Percentiles rank a stretch among this genome's conserved stretches.
Conservation (phyloP, 208 protist species). For the Paratrypanosoma confusum region DNA sequence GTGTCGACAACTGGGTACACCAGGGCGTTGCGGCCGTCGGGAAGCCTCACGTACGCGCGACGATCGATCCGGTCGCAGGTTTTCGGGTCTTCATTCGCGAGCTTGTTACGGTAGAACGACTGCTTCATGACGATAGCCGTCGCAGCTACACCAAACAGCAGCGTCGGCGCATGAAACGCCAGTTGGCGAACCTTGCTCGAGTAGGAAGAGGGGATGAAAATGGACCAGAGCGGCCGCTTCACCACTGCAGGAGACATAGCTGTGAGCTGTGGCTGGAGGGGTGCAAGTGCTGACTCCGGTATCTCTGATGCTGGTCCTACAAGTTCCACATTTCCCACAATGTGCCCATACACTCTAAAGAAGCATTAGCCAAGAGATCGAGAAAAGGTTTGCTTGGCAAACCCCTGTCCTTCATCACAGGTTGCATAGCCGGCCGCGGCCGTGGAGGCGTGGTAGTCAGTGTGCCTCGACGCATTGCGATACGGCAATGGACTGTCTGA, state of each 20-base stretch:
- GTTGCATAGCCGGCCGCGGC: too few relatives aligned
- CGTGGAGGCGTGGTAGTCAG: too few relatives aligned
- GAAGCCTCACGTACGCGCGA: constrained; percentile 81
- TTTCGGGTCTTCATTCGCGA: constrained; percentile 63
- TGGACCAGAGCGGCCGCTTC: constrained; percentile 70
- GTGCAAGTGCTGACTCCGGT: too few relatives aligned
- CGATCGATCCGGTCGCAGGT: constrained; percentile 85
- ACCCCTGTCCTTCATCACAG: too few relatives aligned
- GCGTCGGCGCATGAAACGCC: constrained; percentile 47
- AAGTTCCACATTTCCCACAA: too few relatives aligned
- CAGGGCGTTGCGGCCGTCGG: constrained; percentile 83
- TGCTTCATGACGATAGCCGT: constrained; percentile 72
- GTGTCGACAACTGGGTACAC: constrained; percentile 85
- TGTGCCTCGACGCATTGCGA: too few relatives aligned
- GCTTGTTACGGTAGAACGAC: constrained; percentile 71
- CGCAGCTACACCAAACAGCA: constrained; percentile 60
- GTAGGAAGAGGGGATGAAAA: constrained; percentile 61
- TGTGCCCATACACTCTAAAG: too few relatives aligned
- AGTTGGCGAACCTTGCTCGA: constrained; percentile 57
- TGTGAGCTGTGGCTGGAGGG: too few relatives aligned
- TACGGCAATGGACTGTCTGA: too few relatives aligned
- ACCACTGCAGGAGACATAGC: constrained; percentile 21
- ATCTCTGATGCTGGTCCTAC: too few relatives aligned
- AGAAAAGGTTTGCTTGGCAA: too few relatives aligned
- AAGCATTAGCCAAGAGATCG: too few relatives aligned